Conservation (phyloP, 2,329 filamentous ascomycete species). For the Blumeriella jaapii region DNA sequence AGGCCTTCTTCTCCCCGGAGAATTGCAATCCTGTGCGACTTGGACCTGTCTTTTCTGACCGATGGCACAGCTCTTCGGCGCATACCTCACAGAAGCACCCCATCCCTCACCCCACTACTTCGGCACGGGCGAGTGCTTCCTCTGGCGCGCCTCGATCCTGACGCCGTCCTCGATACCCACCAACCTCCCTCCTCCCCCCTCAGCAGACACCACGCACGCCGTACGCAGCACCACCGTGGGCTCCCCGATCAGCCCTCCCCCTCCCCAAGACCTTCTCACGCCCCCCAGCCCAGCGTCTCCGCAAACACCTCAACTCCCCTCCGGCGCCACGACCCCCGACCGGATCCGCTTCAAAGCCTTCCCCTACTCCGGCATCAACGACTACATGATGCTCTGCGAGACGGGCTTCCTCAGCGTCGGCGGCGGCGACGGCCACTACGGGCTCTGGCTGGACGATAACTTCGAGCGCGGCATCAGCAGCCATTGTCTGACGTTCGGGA, state of each 20-base stretch:
- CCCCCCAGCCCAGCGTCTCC: constrained; percentile 6
- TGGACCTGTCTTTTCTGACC: no score
- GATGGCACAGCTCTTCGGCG: constrained; percentile 74
- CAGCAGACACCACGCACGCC: constrained; percentile 50
- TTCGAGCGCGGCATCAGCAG: constrained; percentile 77
- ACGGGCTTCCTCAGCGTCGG: constrained; percentile 74
- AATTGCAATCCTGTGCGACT: no score
- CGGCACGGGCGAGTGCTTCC: constrained; percentile 91
- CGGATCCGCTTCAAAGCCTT: constrained; percentile 93
- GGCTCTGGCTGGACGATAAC: constrained; percentile 82
- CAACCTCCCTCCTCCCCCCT: constrained; percentile 56
- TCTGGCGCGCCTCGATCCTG: constrained; percentile 67
- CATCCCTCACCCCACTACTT: constrained; percentile 77
- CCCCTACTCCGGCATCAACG: constrained; percentile 89
- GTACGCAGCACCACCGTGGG: constrained; percentile 48
- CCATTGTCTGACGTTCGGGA: constrained; percentile 83
- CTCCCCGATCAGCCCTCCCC: constrained; percentile 22
- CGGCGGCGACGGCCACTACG: constrained; percentile 80
- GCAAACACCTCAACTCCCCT: constrained; percentile 13
- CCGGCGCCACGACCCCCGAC: constrained; percentile 46
- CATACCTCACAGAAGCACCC: constrained; percentile 84
- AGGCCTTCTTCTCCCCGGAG: no score
- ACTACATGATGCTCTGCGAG: constrained; percentile 94
- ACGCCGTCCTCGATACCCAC: constrained; percentile 34
- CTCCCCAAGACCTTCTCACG: constrained; percentile 1